Percentiles rank a stretch among this genome's conserved stretches.
phyloP scores from a whole-genome alignment of 768 basidiomycete genomes.

The Pisolithus microcarpus region DNA sequence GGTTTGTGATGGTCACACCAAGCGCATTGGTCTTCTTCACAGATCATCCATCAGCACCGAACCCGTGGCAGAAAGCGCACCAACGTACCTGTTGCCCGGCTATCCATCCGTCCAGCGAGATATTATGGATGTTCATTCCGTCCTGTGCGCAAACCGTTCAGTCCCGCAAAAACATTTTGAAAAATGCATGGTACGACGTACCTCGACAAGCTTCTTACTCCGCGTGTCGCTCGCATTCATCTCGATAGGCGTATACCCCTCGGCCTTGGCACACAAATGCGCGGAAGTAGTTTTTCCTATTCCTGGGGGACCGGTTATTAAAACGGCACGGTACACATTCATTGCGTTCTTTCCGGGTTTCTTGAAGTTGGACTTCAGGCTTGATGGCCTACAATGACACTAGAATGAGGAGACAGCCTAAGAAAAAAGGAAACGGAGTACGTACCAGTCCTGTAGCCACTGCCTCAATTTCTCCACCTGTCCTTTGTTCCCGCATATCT shows the following conservation, averaged over 20 bases:
- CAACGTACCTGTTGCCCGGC: slow-evolving; percentile 43
- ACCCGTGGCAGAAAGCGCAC: neutral
- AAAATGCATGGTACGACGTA: slow-evolving; percentile 22
- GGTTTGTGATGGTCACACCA: slow-evolving; percentile 70
- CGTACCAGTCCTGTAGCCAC: slow-evolving; percentile 87
- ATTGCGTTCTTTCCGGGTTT: slow-evolving; percentile 89
- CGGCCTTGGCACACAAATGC: slow-evolving; percentile 85
- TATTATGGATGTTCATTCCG: slow-evolving; percentile 85
- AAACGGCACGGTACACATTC: slow-evolving; percentile 78
- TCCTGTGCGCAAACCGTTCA: slow-evolving; percentile 39
- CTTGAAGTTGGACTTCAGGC: slow-evolving; percentile 73
- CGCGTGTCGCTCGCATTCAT: slow-evolving; percentile 93
- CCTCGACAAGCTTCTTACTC: slow-evolving; percentile 96
- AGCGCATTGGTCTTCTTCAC: slow-evolving; percentile 52
- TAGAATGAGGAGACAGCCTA: neutral
- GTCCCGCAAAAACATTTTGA: no score
- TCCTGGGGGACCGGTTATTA: slow-evolving; percentile 92
- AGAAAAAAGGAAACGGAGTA: neutral
- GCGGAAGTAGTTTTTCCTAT: slow-evolving; percentile 98
- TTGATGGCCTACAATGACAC: slow-evolving; percentile 53
- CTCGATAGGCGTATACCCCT: slow-evolving; percentile 89
- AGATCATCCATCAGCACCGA: neutral
- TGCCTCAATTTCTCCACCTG: slow-evolving; percentile 80
- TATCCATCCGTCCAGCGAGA: slow-evolving; percentile 83
- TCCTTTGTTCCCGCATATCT: slow-evolving; percentile 93